Percentiles rank a stretch among this genome's conserved stretches.
These are phyloP conservation scores for Pichia manshurica DNA, from an alignment of 805 yeast species.

Conservation along the genomic window DNA sequence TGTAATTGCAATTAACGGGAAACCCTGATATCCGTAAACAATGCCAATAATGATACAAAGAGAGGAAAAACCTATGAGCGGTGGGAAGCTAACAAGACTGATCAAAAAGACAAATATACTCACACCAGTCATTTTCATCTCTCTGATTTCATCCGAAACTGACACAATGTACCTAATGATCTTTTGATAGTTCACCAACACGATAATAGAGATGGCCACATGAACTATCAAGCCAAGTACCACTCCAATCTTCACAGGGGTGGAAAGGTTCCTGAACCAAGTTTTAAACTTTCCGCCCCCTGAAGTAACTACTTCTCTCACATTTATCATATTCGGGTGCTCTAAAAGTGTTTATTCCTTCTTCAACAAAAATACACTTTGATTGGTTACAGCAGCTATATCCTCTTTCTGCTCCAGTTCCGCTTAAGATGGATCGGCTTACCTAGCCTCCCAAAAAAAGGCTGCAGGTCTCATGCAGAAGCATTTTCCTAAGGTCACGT, in stretches of 20 bases:
- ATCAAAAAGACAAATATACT: conserved; percentile 46
- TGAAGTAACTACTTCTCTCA: background rate
- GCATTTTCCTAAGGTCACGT: no score
- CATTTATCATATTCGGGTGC: background rate
- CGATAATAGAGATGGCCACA: background rate
- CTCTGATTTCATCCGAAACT: conserved; percentile 40
- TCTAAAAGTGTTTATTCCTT: no score
- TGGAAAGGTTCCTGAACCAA: conserved; percentile 4
- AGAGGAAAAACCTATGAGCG: conserved; percentile 75
- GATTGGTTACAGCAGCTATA: no score
- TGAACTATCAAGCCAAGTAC: background rate
- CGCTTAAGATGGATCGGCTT: no score
- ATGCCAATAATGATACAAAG: conserved; percentile 67
- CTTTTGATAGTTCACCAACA: conserved; percentile 30
- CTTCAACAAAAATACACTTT: no score
- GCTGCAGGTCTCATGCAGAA: no score
- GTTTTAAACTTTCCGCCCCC: background rate
- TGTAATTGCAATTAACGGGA: conserved; percentile 67
- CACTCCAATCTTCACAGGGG: conserved; percentile 1
- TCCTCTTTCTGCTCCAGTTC: no score
- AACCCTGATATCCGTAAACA: conserved; percentile 81
- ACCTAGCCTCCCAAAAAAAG: no score
- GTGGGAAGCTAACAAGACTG: conserved; percentile 80
- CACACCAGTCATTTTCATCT: conserved; percentile 22
- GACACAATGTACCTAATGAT: conserved; percentile 35